Evolutionary conservation across 2,329 filamentous ascomycete genomes (phyloP), one percentile per base, ranked within the genome.

Genomic region (Hypoxylon rubiginosum): DNA sequence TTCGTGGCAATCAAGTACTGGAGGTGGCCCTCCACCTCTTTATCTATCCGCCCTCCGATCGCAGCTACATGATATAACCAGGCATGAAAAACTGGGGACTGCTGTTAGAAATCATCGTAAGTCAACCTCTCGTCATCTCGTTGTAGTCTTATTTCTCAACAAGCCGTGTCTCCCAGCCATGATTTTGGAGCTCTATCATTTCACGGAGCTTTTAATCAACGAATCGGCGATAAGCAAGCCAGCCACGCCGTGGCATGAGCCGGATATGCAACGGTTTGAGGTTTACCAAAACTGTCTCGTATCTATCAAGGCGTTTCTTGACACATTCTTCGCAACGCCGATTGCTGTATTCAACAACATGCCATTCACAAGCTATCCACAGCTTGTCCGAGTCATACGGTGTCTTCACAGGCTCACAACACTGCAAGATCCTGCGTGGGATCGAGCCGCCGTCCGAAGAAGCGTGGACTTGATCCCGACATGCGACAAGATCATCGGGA

Each of bases 401-500:
- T 65, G 76, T 4, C 72, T 81, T 6, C 76, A 77, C 63, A 73
- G 70, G 17, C 71, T 81, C 17, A 73, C 74, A 11, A 69, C 76
- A 3, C 58, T 78, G 7, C 77, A 81, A 48, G 79, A 81, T 49
- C 76, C 79, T 1, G 70, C 74, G 0, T 82, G 81, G 80, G 79
- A 82, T 71, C 74, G 79, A 1, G 66, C 70, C 9, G 73, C 72
- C 15, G 75, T 78, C 4, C 71, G 74, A 11, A 67, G 69, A 43
- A 72, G 72, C 4, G 56, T 82, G n/a, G 77, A 81, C 51, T 63
- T 82, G 17, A 62, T 80, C 4, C 57, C 56, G 13, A 68, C 57
- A n/a, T 63, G 66, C 17, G 66, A 69, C 30, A 63, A 62, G 41
- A 54, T 69, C 24, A 64, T 70, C 26, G 41, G 41, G 26, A 54